Percentiles rank a stretch among this genome's conserved stretches.
Conservation (phyloP, 768 basidiomycete genomes). For the Lentinula edodes region DNA sequence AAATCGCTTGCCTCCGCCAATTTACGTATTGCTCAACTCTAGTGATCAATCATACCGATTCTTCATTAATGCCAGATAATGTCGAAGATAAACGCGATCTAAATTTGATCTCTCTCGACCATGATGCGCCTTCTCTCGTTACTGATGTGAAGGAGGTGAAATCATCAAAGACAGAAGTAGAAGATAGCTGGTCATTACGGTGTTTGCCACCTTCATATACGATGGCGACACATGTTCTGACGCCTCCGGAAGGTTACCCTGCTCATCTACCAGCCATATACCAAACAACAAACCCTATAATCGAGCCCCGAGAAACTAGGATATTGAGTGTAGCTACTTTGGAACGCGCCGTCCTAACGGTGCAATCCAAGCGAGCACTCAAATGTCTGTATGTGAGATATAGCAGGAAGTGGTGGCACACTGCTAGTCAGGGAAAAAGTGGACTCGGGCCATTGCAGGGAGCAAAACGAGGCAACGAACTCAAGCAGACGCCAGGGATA, state of each 20-base stretch:
- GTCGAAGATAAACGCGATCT: conserved; percentile 53
- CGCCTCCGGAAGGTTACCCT: conserved; percentile 29
- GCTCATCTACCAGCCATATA: conserved; percentile 34
- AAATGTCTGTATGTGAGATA: conserved; percentile 34
- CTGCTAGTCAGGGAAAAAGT: conserved; percentile 28
- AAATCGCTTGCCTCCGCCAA: conserved; percentile 41
- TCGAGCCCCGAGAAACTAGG: conserved; percentile 39
- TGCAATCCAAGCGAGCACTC: conserved; percentile 45
- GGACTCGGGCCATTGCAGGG: conserved; percentile 50
- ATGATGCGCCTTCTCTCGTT: not conserved
- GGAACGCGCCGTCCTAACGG: conserved; percentile 57
- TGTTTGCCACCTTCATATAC: conserved; percentile 46
- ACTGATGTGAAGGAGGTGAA: not conserved
- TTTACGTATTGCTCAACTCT: conserved; percentile 53
- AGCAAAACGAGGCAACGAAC: conserved; percentile 25
- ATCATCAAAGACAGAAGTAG: conserved; percentile 6
- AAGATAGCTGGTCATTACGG: conserved; percentile 10
- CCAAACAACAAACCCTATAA: conserved; percentile 73
- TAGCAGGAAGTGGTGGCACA: conserved; percentile 38
- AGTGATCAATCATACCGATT: conserved; percentile 70
- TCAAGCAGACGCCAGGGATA: conserved; percentile 36
- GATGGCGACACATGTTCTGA: conserved; percentile 67
- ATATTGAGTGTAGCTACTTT: conserved; percentile 55
- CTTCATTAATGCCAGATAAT: conserved; percentile 47
- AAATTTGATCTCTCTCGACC: conserved; percentile 43